Conservation (phyloP, 495 filamentous ascomycete species). For the Podospora pseudoanserina region DNA sequence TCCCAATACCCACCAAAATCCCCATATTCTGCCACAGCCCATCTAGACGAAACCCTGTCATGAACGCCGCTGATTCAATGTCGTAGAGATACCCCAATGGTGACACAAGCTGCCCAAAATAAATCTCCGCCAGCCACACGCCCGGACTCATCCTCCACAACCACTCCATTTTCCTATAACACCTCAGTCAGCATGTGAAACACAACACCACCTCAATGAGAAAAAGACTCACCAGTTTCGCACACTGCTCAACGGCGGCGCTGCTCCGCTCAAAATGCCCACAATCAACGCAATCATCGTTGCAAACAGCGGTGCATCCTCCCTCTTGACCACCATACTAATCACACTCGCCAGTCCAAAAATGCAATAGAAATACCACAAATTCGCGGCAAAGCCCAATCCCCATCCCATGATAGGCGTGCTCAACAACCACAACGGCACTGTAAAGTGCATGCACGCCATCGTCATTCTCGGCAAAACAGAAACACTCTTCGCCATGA, state of each 20-base stretch:
- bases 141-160: slow-evolving; percentile 52
- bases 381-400: slow-evolving; percentile 43
- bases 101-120: slow-evolving; percentile 46
- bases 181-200: neutral
- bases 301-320: slow-evolving; percentile 49
- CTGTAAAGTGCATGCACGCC: slow-evolving; percentile 53
- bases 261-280: slow-evolving; percentile 48
- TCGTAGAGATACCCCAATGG: slow-evolving; percentile 48
- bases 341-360: slow-evolving; percentile 53
- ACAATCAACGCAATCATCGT: slow-evolving; percentile 48
- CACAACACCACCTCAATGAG: neutral
- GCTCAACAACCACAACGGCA: slow-evolving; percentile 47
- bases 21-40: slow-evolving; percentile 38
- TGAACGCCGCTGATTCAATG: slow-evolving; percentile 35
- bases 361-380: slow-evolving; percentile 57
- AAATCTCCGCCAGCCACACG: slow-evolving; percentile 56
- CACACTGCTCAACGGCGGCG: slow-evolving; percentile 47
- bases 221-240: slow-evolving; percentile 37
- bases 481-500: slow-evolving; percentile 52
- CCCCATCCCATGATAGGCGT: slow-evolving; percentile 48
- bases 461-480: slow-evolving; percentile 48
- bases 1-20: slow-evolving; percentile 38
- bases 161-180: slow-evolving; percentile 43
- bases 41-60: slow-evolving; percentile 40
- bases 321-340: slow-evolving; percentile 46